Evolutionary conservation across 768 basidiomycete species (phyloP), one percentile per base, ranked within the genome.

Genomic region (Naganishia kalamii): DNA sequence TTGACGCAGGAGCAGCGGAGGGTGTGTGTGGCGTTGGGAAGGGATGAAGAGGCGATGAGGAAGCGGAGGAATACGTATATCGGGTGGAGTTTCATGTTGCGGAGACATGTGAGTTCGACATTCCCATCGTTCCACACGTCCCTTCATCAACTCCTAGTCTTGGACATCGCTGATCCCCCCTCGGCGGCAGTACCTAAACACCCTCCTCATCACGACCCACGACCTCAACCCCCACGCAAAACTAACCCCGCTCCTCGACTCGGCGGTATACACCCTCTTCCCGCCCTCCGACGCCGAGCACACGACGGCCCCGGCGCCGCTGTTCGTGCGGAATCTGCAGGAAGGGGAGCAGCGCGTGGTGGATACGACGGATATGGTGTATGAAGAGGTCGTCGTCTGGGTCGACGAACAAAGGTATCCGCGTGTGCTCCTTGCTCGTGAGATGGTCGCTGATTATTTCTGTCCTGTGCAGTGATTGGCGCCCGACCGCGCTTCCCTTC

Each of bases 151-250:
- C 48, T 21, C 30, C 2, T 30, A 13, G 25, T 51, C 29, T 2
- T 15, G n/a, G 3, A 54, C 19, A n/a, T 25, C 10, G 11, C 48
- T 50, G 19, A 50, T 11, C 48, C 52, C n/a, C 7, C 1, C n/a
- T n/a, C n/a, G n/a, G n/a, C n/a, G 12, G 23, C 30, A 57, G 54
- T 57, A 57, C 21, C 33, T 54, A n/a, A 54, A 54, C 52, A 23
- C 37, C 35, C 21, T 35, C 35, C 4, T 15, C 33, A 2, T 23
- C 10, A 13, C 48, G 7, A 25, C 12, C 27, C 5, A 41, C 33
- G 11, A 4, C 4, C 21, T n/a, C 17, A 29, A 29, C 3, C 25
- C 7, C 3, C 8, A 6, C 3, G 21, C 37, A 7, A 7, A 12
- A 5, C 54, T 41, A 2, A 25, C 37, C n/a, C 54, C 11, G 21